Evolutionary conservation across 805 yeast species (phyloP).

Genomic region (Saccharomycopsis sp.): DNA sequence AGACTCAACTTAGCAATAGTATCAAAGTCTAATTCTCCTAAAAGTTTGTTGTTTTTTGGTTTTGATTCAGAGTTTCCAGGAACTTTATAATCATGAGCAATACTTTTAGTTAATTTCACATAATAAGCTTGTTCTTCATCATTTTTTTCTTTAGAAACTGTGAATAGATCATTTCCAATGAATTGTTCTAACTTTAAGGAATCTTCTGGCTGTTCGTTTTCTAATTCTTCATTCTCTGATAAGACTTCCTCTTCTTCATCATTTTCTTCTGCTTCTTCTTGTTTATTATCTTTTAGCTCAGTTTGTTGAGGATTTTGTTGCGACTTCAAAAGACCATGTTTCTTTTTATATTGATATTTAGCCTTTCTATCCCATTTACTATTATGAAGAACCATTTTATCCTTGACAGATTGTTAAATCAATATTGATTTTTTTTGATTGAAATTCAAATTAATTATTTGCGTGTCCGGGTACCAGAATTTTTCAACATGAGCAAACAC

Average conservation of each 20-base stretch:
- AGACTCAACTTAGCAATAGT: too few relatives aligned
- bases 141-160: conserved; percentile 3
- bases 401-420: not conserved
- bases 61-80: not conserved
- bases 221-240: too few relatives aligned
- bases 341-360: conserved; percentile 30
- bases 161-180: too few relatives aligned
- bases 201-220: too few relatives aligned
- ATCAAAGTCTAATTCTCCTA: conserved; percentile 3
- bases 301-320: not conserved
- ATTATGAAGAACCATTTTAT: conserved; percentile 39
- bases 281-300: not conserved
- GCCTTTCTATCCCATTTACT: conserved; percentile 43
- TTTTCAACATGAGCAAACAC: not conserved
- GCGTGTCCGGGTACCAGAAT: too few relatives aligned
- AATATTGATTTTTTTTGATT: too few relatives aligned
- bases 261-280: not conserved
- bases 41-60: conserved; percentile 6
- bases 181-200: too few relatives aligned
- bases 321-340: conserved; percentile 28
- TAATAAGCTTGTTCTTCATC: conserved; percentile 23
- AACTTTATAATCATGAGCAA: not conserved
- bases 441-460: too few relatives aligned
- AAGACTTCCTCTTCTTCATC: conserved; percentile 1
- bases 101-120: conserved; percentile 10